Evolutionary conservation across 2,329 filamentous ascomycete genomes (phyloP).

Genomic region (Zymoseptoria brevis): DNA sequence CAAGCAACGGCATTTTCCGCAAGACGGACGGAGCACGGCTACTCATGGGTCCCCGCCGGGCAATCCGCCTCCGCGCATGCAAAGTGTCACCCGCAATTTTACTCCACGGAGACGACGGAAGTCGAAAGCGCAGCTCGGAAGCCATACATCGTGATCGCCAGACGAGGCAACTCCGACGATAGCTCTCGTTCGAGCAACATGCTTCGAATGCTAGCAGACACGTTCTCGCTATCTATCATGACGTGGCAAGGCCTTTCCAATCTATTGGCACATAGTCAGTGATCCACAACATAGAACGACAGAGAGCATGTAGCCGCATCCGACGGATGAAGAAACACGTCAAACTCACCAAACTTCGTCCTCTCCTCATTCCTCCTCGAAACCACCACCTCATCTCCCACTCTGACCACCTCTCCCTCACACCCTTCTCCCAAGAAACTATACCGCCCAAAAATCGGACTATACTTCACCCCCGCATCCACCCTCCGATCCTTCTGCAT

Average conservation of each 20-base stretch:
- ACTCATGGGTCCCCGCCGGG: too few species aligned
- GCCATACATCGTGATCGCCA: too few species aligned
- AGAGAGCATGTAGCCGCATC: not conserved
- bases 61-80: too few species aligned
- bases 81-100: too few species aligned
- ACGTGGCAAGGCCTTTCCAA: constrained; percentile 19
- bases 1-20: too few species aligned
- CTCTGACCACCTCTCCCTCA: constrained; percentile 26
- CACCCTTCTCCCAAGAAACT: constrained; percentile 31
- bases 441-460: constrained; percentile 43
- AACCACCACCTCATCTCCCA: constrained; percentile 40
- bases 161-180: too few species aligned
- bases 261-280: constrained; percentile 12
- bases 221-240: not conserved
- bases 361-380: constrained; percentile 32
- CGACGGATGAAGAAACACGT: not conserved
- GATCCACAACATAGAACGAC: not conserved
- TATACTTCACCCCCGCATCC: constrained; percentile 39
- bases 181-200: too few species aligned
- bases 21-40: too few species aligned
- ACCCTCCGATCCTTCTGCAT: constrained; percentile 39
- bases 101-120: too few species aligned
- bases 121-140: too few species aligned
- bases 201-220: not conserved
- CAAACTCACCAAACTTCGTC: constrained; percentile 37